Evolutionary conservation across 352 stramenopile species (phyloP).

Genomic region (Globisporangium acanthophoron): DNA sequence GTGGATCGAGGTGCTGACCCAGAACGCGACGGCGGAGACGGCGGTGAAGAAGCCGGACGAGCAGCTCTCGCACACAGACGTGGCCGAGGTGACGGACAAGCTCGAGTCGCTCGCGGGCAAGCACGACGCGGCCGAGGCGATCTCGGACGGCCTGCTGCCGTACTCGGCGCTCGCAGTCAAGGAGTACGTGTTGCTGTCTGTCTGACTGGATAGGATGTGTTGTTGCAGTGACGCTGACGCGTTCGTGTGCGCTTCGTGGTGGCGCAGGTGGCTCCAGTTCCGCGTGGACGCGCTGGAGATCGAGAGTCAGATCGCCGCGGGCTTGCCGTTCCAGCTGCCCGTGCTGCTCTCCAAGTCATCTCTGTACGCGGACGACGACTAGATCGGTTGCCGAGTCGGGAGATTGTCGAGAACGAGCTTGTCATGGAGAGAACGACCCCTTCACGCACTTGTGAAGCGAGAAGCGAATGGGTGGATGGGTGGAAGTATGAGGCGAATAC

Average conservation of each 20-base stretch:
- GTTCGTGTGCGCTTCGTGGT: conserved; percentile 3
- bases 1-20: conserved; percentile 83
- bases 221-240: conserved; percentile 12
- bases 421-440: too few species aligned
- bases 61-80: conserved; percentile 63
- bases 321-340: conserved; percentile 76
- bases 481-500: too few species aligned
- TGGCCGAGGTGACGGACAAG: conserved; percentile 66
- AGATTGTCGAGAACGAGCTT: too few species aligned
- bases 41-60: conserved; percentile 73
- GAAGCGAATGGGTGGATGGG: too few species aligned
- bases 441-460: too few species aligned
- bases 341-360: conserved; percentile 85
- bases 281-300: conserved; percentile 84
- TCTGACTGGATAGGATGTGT: not conserved
- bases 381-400: conserved; percentile 8
- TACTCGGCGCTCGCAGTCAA: conserved; percentile 84
- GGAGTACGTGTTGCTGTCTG: conserved; percentile 52
- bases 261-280: conserved; percentile 74
- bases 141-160: conserved; percentile 58
- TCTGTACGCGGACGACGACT: conserved; percentile 83
- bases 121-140: conserved; percentile 56
- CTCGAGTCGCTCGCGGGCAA: conserved; percentile 82
- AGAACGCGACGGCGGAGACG: conserved; percentile 81
- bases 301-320: conserved; percentile 73